Percentiles rank a stretch among this genome's conserved stretches.
Evolutionary conservation across 2,329 filamentous ascomycete species (phyloP).

Genomic region (Phialocephala sp.): DNA sequence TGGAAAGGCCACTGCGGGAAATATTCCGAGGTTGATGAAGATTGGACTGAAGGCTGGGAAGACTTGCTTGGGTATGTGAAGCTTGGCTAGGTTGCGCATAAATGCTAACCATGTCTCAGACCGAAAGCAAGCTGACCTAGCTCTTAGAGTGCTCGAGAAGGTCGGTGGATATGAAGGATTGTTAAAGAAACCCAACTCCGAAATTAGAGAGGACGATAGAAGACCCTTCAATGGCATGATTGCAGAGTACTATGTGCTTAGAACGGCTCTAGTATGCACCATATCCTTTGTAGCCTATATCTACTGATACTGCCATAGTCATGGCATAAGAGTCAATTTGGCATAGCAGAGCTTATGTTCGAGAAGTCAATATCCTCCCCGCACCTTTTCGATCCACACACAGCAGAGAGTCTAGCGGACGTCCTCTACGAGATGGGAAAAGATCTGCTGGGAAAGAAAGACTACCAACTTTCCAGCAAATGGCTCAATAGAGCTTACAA

Average conservation of each 20-base stretch:
- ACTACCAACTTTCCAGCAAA: slow-evolving; percentile 61
- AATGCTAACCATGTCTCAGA: slow-evolving; percentile 31
- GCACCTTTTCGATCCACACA: slow-evolving; percentile 51
- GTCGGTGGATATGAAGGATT: slow-evolving; percentile 61
- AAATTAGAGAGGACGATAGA: slow-evolving; percentile 31
- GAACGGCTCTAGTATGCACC: slow-evolving; percentile 59
- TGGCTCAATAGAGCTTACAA: slow-evolving; percentile 77
- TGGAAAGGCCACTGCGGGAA: slow-evolving; percentile 41
- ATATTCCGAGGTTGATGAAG: slow-evolving; percentile 64
- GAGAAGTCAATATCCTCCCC: slow-evolving; percentile 56
- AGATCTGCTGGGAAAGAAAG: slow-evolving; percentile 56
- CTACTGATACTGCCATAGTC: slow-evolving; percentile 56
- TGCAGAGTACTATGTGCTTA: slow-evolving; percentile 43
- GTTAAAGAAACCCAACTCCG: slow-evolving; percentile 43
- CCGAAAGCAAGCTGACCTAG: slow-evolving; percentile 57
- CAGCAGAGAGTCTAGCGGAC: slow-evolving; percentile 68
- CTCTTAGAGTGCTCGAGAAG: slow-evolving; percentile 65
- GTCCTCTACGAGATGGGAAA: slow-evolving; percentile 76
- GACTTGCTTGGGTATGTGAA: slow-evolving; percentile 62
- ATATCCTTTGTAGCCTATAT: slow-evolving; percentile 28
- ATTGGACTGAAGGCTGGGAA: slow-evolving; percentile 70
- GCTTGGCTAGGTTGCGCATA: not conserved
- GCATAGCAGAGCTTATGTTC: slow-evolving; percentile 82
- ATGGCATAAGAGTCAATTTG: slow-evolving; percentile 74
- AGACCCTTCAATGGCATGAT: slow-evolving; percentile 41